Evolutionary conservation across 73 alveolate species (phyloP).

Genomic region (Uronychia binucleata): DNA sequence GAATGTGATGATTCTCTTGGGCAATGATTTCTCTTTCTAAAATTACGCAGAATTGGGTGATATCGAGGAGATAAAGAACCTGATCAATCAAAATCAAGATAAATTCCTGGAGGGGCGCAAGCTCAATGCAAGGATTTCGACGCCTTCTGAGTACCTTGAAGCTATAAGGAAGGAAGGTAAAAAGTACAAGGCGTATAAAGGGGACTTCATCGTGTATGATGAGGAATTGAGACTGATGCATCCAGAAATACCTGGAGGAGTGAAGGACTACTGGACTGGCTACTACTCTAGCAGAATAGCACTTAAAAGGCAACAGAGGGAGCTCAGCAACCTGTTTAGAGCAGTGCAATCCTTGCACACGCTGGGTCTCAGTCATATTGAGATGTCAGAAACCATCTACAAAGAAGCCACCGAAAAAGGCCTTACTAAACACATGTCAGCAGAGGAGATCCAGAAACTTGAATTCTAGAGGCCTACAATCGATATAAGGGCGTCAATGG

Average conservation of each 20-base stretch:
- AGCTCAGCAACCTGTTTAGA: slow-evolving; percentile 3
- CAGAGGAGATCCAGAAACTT: no score
- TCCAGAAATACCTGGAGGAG: slow-evolving; percentile 15
- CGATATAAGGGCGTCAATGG: no score
- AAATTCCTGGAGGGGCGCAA: slow-evolving; percentile 7
- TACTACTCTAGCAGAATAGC: slow-evolving; percentile 45
- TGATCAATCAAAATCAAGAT: slow-evolving; percentile 15
- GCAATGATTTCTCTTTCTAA: slow-evolving; percentile 47
- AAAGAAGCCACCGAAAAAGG: no score
- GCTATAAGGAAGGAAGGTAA: background rate
- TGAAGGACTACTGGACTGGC: slow-evolving; percentile 68
- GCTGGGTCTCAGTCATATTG: no score
- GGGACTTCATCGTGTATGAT: slow-evolving; percentile 50
- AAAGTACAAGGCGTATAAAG: background rate
- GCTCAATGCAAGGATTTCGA: slow-evolving; percentile 40
- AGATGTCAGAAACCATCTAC: no score
- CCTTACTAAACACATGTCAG: no score
- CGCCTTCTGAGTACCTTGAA: slow-evolving; percentile 42
- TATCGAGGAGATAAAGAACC: slow-evolving; percentile 17
- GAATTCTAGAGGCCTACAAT: no score
- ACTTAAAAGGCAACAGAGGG: background rate
- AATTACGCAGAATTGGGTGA: background rate
- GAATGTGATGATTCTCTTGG: slow-evolving; percentile 40
- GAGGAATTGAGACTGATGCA: slow-evolving; percentile 33
- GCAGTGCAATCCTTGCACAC: slow-evolving; percentile 7